phyloP scores from a whole-genome alignment of 2,329 filamentous ascomycete species.

The Aquanectria penicillioides region DNA sequence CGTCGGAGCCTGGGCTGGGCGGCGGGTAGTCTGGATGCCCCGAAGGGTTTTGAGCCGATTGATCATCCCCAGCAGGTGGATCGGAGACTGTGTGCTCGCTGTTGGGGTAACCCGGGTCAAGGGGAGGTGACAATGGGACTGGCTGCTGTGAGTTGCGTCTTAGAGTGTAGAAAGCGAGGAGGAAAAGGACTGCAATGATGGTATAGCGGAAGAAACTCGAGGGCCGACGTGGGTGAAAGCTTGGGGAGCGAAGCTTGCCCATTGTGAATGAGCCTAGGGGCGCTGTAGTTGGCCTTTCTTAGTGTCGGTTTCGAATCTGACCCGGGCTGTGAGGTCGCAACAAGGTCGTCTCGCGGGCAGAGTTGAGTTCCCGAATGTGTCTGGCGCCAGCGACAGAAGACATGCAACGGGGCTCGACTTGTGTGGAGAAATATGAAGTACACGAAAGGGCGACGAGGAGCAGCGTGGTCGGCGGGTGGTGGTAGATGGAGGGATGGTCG shows the following conservation, averaged over 20 bases:
- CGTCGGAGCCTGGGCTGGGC: slow-evolving; percentile 13
- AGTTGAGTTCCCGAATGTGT: slow-evolving; percentile 2
- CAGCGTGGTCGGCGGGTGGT: background rate
- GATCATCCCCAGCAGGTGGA: background rate
- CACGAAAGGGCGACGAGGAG: background rate
- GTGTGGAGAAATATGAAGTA: background rate
- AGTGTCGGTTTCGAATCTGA: background rate
- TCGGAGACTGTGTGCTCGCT: no score
- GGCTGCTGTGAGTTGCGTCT: slow-evolving; percentile 7
- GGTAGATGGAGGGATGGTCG: background rate
- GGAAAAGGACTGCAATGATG: slow-evolving; percentile 49
- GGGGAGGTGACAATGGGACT: background rate
- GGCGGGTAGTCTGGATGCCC: slow-evolving; percentile 16
- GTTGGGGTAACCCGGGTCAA: background rate
- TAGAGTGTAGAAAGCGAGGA: slow-evolving; percentile 46
- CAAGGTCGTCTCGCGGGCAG: background rate
- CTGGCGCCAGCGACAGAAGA: slow-evolving; percentile 27
- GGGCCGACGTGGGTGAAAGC: slow-evolving; percentile 55
- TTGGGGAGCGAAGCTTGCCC: slow-evolving; percentile 50
- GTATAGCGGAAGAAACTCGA: slow-evolving; percentile 56
- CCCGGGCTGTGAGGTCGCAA: background rate
- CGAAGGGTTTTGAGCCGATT: background rate
- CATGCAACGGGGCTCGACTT: slow-evolving; percentile 9
- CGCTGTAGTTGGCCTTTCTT: background rate
- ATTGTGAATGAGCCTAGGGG: slow-evolving; percentile 23